phyloP scores from a whole-genome alignment of 2,329 filamentous ascomycete species.

The Harringtonia aguacate region DNA sequence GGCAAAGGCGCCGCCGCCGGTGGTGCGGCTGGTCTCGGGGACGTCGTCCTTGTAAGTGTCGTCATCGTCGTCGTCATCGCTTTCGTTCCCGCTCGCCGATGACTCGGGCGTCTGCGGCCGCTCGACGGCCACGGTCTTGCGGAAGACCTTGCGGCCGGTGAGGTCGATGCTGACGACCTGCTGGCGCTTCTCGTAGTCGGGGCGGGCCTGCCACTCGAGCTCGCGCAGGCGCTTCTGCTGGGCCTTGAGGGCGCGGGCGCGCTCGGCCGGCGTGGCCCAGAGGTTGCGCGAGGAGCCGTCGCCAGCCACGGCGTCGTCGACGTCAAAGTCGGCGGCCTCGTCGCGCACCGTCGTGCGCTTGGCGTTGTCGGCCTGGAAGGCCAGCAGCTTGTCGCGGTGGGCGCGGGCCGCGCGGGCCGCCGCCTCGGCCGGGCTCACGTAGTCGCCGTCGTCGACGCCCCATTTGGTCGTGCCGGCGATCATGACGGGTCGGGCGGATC shows the following conservation, averaged over 20 bases:
- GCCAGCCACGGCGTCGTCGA: conserved; percentile 19
- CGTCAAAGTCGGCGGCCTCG: conserved; percentile 60
- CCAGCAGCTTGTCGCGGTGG: conserved; percentile 71
- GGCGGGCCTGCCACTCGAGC: conserved; percentile 74
- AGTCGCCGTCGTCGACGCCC: conserved; percentile 22
- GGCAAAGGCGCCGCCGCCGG: conserved; percentile 49
- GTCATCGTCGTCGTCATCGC: conserved; percentile 12
- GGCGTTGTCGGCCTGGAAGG: conserved; percentile 79
- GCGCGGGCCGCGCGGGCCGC: conserved; percentile 45
- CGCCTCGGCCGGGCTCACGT: conserved; percentile 48
- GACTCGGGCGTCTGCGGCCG: conserved; percentile 42
- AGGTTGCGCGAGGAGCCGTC: conserved; percentile 44
- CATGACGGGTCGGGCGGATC: conserved; percentile 9
- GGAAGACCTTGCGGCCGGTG: conserved; percentile 64
- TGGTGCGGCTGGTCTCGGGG: conserved; percentile 23
- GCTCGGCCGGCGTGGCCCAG: conserved; percentile 76
- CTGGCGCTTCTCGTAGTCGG: conserved; percentile 80
- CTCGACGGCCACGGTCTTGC: conserved; percentile 55
- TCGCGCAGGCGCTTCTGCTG: conserved; percentile 78
- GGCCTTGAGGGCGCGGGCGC: conserved; percentile 70
- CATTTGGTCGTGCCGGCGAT: conserved; percentile 11
- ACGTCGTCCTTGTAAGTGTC: conserved; percentile 16
- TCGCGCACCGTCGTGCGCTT: conserved; percentile 75
- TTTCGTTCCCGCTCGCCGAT: conserved; percentile 16
- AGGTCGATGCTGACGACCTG: conserved; percentile 81